A percentile compares a stretch with the other conserved stretches of the same genome.
These are phyloP conservation scores for Pyricularia sp. DNA, from an alignment of 2,329 filamentous ascomycete species.

Conservation along the genomic window DNA sequence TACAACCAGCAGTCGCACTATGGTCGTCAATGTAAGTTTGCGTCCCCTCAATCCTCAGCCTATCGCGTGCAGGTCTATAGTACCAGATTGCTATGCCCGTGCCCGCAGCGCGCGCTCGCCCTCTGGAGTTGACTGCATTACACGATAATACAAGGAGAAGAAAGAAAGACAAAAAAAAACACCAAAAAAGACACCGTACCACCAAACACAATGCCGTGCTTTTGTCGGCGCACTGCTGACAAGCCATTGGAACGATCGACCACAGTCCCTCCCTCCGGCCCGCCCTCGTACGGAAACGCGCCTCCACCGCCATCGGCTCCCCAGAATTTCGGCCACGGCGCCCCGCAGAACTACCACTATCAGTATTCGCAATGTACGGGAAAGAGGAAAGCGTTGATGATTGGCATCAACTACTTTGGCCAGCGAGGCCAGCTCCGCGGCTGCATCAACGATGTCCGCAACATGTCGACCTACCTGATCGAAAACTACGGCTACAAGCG, in stretches of 20 bases:
- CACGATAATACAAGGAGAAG: not conserved
- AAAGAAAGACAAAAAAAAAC: not conserved
- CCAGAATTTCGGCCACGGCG: slow-evolving; percentile 71
- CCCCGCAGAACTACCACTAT: slow-evolving; percentile 72
- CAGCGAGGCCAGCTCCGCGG: slow-evolving; percentile 84
- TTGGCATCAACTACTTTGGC: slow-evolving; percentile 95
- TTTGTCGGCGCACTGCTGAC: not conserved
- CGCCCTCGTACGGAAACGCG: slow-evolving; percentile 32
- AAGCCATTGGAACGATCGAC: not conserved
- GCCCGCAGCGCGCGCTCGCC: not conserved
- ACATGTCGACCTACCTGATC: slow-evolving; percentile 87
- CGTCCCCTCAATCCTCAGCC: not conserved
- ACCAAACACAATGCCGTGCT: not conserved
- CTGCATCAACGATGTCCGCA: slow-evolving; percentile 96
- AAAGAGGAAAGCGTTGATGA: slow-evolving; percentile 76
- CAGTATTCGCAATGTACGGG: slow-evolving; percentile 90
- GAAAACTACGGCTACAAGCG: slow-evolving; percentile 86
- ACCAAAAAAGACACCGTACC: slow-evolving; percentile 7
- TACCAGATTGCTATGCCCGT: not conserved
- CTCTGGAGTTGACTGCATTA: not conserved
- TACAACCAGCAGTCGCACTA: slow-evolving; percentile 35
- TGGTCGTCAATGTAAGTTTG: slow-evolving; percentile 36
- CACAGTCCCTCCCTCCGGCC: not conserved
- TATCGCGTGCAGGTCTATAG: not conserved
- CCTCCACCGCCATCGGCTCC: slow-evolving; percentile 56